Percentiles rank a stretch among this genome's conserved stretches.
Conservation (phyloP, 352 stramenopile genomes). For the Discostella stelligera region DNA sequence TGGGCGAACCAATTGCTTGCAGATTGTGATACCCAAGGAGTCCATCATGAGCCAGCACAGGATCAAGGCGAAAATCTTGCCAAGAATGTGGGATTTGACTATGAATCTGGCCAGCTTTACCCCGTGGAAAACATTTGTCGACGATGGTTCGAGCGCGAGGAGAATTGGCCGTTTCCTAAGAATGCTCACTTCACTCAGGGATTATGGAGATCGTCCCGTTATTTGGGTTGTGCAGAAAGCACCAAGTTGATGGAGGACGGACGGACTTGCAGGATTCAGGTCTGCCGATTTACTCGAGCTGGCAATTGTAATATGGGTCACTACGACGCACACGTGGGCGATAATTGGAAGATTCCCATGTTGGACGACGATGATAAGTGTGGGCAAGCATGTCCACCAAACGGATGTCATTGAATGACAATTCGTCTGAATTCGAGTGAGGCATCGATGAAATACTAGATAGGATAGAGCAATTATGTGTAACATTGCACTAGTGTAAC, state of each 20-base stretch:
- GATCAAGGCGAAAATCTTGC: constrained; percentile 41
- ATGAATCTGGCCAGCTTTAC: constrained; percentile 30
- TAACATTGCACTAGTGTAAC: no score
- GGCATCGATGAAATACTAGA: no score
- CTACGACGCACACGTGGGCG: constrained; percentile 17
- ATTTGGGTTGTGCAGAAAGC: constrained; percentile 41
- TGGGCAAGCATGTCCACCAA: constrained; percentile 17
- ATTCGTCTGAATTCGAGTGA: no score
- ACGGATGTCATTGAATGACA: constrained; percentile 21
- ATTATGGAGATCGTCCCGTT: constrained; percentile 35
- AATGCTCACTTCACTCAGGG: constrained; percentile 50
- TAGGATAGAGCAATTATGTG: no score
- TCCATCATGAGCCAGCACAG: constrained; percentile 24
- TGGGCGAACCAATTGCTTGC: constrained; percentile 36
- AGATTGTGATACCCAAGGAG: constrained; percentile 32
- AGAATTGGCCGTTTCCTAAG: constrained; percentile 21
- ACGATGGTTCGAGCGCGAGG: constrained; percentile 45
- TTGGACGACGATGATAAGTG: constrained; percentile 23
- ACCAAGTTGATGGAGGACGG: constrained; percentile 19
- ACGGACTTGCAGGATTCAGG: constrained; percentile 36
- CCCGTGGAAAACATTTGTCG: constrained; percentile 45
- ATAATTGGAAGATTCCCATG: constrained; percentile 39
- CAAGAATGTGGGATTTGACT: constrained; percentile 15
- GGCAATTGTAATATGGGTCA: constrained; percentile 42
- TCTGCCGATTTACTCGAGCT: constrained; percentile 33